Base-by-base conservation (phyloP, 225 moss, liverwort and hornwort species). In the Antitrichia curtipendula region DNA sequence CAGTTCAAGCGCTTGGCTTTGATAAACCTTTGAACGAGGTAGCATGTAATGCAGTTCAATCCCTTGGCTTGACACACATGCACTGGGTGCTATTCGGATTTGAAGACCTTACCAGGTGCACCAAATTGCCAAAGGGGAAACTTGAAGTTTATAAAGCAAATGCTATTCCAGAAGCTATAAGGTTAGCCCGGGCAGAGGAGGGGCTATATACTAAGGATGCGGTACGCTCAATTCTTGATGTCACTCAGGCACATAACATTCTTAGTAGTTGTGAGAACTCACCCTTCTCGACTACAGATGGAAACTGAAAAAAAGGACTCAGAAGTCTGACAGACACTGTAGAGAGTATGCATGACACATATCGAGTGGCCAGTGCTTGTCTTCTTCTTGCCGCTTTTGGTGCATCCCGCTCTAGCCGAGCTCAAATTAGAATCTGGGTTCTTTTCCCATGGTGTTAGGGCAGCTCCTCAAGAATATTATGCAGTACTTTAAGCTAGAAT, bases 151-250 rank as follows among this genome's bases (percentile, higher is more conserved):
- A 40, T 57, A 80, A 64, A 43, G 91, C 87, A 63, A 22, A 41
- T 41, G 93, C 91, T 43, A 85, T 90, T 70, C 74, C 57, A 82
- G 82, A 68, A 66, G 90, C 82, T 78, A 82, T 88, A 38, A 84
- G 63, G 58, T 79, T 93, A 74, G 78, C 87, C 15, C 47, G 45
- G 56, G 16, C n/a, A 78, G 64, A 63, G 47, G 13, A 84, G 1
- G 68, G 40, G 59, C 24, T 16, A 14, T 85, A 75, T 71, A 32
- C 66, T 49, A 54, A 20, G 25, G 64, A 76, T 57, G 90, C 90
- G 88, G 93, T 93, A 88, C 74, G 91, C 69, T 80, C 82, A 61
- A 23, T 49, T 82, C 56, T 82, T 29, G 52, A 75, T 75, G 50
- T 50, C 52, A 50, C 49, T 38, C 28, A 18, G 38, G 20, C 50